phyloP scores from a whole-genome alignment of 345 rosid species.

The Hibiscus syriacus region DNA sequence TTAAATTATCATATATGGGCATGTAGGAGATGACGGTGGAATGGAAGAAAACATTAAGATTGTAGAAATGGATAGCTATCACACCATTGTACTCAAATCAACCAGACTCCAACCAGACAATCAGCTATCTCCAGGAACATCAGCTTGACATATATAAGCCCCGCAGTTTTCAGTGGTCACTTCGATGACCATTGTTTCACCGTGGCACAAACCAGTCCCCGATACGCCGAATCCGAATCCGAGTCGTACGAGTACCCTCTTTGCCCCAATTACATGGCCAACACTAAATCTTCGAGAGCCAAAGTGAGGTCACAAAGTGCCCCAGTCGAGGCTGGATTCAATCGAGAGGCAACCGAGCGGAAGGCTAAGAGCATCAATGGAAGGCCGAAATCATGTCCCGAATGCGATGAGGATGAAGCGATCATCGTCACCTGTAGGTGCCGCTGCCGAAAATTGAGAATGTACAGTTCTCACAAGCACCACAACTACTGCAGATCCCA shows the following conservation, averaged over 20 bases:
- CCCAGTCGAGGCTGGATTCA: slow-evolving; percentile 63
- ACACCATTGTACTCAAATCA: slow-evolving; percentile 15
- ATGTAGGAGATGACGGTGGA: slow-evolving; percentile 20
- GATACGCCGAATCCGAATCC: slow-evolving; percentile 38
- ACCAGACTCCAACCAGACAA: slow-evolving; percentile 24
- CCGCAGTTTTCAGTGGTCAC: slow-evolving; percentile 58
- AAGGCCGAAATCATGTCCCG: slow-evolving; percentile 60
- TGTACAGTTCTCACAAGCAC: slow-evolving; percentile 63
- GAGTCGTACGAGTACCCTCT: slow-evolving; percentile 34
- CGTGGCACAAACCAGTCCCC: slow-evolving; percentile 69
- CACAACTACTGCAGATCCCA: slow-evolving; percentile 61
- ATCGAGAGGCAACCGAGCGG: slow-evolving; percentile 63
- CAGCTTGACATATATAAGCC: slow-evolving; percentile 71
- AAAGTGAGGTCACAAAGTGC: slow-evolving; percentile 79
- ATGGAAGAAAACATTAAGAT: slow-evolving; percentile 75
- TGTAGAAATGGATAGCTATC: slow-evolving; percentile 71
- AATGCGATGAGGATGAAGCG: slow-evolving; percentile 72
- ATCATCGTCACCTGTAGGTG: slow-evolving; percentile 74
- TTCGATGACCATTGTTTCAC: slow-evolving; percentile 63
- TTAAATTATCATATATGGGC: too few relatives aligned
- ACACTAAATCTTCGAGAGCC: slow-evolving; percentile 75
- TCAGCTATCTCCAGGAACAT: slow-evolving; percentile 49
- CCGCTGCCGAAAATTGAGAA: slow-evolving; percentile 43
- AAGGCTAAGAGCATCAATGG: slow-evolving; percentile 52
- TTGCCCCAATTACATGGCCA: slow-evolving; percentile 81